Evolutionary conservation across 352 stramenopile genomes (phyloP), one percentile per base, ranked within the genome.

Genomic region (Globisporangium paroecandrum): DNA sequence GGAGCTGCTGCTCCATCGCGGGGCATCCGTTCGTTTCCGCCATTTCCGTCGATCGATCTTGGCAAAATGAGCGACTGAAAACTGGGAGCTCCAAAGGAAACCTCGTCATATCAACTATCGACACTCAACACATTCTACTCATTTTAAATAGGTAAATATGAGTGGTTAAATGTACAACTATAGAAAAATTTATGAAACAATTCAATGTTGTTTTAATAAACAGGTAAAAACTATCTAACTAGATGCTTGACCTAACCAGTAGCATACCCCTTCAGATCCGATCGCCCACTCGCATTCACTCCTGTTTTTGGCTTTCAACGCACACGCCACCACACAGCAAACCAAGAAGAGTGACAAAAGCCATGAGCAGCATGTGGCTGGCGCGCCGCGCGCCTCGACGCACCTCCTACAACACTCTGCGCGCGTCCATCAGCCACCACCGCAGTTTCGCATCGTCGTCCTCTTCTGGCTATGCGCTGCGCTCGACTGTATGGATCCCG

Each of bases 401-500:
- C 61, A 13, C 27, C 27, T 32, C 27, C 3, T 32, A 9, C 46
- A 12, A 12, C 15, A 10, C 27, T 47, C 27, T 60, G 43, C 55
- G 55, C 8, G 55, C 41, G 32, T 56, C 22, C 46, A 55, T 29
- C 46, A 25, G 4, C 8, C 41, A 10, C 18, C 34, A 29, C 55
- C 22, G 13, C 29, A 49, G 41, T 2, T 15, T 8, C 25, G n/a
- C 60, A 2, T 43, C 60, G 9, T 13, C 36, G 9, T 15, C 32
- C 4, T 36, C 38, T 22, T 47, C 43, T 4, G 38, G 29, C 20
- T 64, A 55, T 38, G 72, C 80, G 15, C 73, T 83, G 63, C 72
- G 83, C 6, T 90, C 83, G 6, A 56, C 77, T 20, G 43, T 92
- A 34, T 94, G 83, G 83, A 83, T 84, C 36, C 87, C 87, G 46